These are phyloP conservation scores for Miscanthus lutarioriparius DNA, from an alignment of 176 grass and related monocot genomes.

Conservation along the genomic window DNA sequence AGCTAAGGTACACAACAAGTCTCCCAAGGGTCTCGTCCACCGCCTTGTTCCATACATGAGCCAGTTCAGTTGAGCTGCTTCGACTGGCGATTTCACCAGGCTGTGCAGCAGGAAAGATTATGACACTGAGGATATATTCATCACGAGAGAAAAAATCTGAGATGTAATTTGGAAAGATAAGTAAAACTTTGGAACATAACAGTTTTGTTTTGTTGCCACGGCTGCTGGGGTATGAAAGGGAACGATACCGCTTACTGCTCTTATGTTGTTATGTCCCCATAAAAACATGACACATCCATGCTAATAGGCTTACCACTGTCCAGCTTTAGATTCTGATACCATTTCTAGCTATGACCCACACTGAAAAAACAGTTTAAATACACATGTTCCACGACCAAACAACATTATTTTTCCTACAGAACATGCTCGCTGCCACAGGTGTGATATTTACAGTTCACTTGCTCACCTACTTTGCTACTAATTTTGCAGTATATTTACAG, in stretches of 20 bases:
- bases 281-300: neutral
- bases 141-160: neutral
- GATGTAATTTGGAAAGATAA: neutral
- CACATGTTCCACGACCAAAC: neutral
- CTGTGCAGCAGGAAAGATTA: constrained; percentile 26
- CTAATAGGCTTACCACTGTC: neutral
- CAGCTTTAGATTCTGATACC: too few species aligned
- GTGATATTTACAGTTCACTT: neutral
- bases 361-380: neutral
- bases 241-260: neutral
- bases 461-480: neutral
- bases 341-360: neutral
- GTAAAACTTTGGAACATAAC: neutral
- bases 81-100: neutral
- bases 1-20: constrained; percentile 59
- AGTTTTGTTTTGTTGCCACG: neutral
- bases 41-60: constrained; percentile 59
- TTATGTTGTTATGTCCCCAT: neutral
- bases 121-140: neutral
- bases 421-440: neutral
- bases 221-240: neutral
- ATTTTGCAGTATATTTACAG: neutral
- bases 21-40: constrained; percentile 56
- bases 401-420: neutral
- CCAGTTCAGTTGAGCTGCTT: constrained; percentile 35